Evolutionary conservation across 352 stramenopile species (phyloP).

Genomic region (Phytopythium oedochilum): DNA sequence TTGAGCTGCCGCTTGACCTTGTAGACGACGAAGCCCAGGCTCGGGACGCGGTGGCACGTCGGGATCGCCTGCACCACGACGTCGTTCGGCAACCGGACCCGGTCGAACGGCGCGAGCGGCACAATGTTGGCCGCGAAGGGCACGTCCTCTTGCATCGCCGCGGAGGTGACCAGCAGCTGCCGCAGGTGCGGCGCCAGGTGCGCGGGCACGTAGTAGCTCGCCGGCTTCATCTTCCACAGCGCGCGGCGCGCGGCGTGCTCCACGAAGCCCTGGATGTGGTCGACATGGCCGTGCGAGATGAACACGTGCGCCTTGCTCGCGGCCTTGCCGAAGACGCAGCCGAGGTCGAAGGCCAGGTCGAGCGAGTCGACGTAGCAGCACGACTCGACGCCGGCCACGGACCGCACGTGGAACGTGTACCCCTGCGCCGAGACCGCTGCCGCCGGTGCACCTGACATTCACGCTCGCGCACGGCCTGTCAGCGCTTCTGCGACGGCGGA

Average conservation of each 20-base stretch:
- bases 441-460: background rate
- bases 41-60: slow-evolving; percentile 68
- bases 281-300: slow-evolving; percentile 83
- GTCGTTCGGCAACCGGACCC: slow-evolving; percentile 54
- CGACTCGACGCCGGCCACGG: slow-evolving; percentile 70
- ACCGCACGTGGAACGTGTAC: slow-evolving; percentile 55
- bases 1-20: slow-evolving; percentile 46
- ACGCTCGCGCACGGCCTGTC: background rate
- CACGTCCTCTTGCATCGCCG: slow-evolving; percentile 54
- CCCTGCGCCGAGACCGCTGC: slow-evolving; percentile 29
- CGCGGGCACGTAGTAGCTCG: slow-evolving; percentile 62
- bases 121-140: slow-evolving; percentile 47
- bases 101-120: slow-evolving; percentile 36
- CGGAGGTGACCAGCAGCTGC: slow-evolving; percentile 41
- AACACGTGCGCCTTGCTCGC: slow-evolving; percentile 73
- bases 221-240: slow-evolving; percentile 46
- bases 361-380: slow-evolving; percentile 72
- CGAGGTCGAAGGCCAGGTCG: slow-evolving; percentile 77
- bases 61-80: slow-evolving; percentile 61
- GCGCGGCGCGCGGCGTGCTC: slow-evolving; percentile 53
- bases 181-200: slow-evolving; percentile 51
- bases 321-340: slow-evolving; percentile 36
- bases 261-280: slow-evolving; percentile 72
- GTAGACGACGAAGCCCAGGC: slow-evolving; percentile 77
- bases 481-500: background rate